Conservation (phyloP, 2,329 filamentous ascomycete species). For the Claviceps spartinae region DNA sequence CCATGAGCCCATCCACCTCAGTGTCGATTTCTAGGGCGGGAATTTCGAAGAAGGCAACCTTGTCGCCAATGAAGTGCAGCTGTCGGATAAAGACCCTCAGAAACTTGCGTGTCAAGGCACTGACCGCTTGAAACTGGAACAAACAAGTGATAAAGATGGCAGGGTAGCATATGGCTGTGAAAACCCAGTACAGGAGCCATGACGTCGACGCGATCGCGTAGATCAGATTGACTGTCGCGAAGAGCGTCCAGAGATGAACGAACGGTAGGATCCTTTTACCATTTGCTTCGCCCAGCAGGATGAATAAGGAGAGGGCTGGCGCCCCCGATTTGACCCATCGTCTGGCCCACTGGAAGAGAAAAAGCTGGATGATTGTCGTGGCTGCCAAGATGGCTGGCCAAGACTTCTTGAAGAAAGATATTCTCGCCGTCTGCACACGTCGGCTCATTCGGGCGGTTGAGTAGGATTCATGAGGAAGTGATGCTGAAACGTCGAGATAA, state of each 20-base stretch:
- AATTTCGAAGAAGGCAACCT: constrained; percentile 4
- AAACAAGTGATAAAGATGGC: constrained; percentile 2
- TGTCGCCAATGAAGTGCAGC: constrained; percentile 6
- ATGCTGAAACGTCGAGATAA: not conserved
- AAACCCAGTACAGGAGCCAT: constrained; percentile 4
- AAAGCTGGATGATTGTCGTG: not conserved
- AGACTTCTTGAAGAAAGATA: not conserved
- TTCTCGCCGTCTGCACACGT: not conserved
- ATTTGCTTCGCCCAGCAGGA: constrained; percentile 2
- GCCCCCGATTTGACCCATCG: constrained; percentile 4
- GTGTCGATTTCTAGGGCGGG: constrained; percentile 4
- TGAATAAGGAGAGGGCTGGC: not conserved
- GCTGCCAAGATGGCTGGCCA: constrained; percentile 3
- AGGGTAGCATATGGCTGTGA: constrained; percentile 3
- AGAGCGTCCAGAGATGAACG: constrained; percentile 3
- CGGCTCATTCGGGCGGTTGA: not conserved
- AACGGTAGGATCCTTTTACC: constrained; percentile 1
- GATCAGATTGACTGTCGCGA: constrained; percentile 2
- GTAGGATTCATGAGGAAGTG: not conserved
- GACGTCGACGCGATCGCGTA: constrained; percentile 5
- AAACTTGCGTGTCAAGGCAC: not conserved
- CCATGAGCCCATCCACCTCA: constrained; percentile 4
- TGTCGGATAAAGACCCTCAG: constrained; percentile 2
- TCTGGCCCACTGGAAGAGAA: constrained; percentile 2
- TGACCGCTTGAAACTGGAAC: not conserved